Percentiles rank a stretch among this genome's conserved stretches.
Evolutionary conservation across 805 yeast species (phyloP).

Genomic region (Ogataea pignaliae): DNA sequence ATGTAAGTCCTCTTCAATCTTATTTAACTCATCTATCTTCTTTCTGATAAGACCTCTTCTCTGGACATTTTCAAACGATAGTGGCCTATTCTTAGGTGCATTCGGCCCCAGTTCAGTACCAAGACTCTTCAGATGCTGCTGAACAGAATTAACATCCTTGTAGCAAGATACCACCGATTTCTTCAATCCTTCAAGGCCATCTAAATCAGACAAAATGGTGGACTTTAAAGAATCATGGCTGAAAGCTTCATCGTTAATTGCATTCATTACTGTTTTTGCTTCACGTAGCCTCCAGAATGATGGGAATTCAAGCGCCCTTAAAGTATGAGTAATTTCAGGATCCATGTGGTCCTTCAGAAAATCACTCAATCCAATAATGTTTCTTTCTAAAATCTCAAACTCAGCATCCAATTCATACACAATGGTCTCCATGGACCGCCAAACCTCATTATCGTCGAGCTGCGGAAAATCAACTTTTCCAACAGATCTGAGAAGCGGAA

Average conservation of each 20-base stretch:
- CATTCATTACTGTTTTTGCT: conserved; percentile 14
- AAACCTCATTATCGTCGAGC: conserved; percentile 11
- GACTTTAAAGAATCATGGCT: background rate
- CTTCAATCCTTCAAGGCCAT: conserved; percentile 2
- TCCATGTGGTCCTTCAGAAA: conserved; percentile 24
- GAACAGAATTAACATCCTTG: conserved; percentile 7
- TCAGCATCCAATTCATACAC: conserved; percentile 29
- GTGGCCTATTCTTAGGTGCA: conserved; percentile 7
- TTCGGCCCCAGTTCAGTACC: background rate
- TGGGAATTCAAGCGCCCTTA: conserved; percentile 20
- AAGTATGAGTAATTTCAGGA: conserved; percentile 17
- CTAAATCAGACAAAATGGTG: background rate
- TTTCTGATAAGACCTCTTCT: conserved; percentile 14
- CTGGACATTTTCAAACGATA: conserved; percentile 18
- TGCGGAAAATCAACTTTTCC: conserved; percentile 21
- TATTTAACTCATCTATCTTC: conserved; percentile 10
- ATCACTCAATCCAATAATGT: conserved; percentile 13
- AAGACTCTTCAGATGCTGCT: conserved; percentile 6
- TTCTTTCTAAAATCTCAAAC: conserved; percentile 20
- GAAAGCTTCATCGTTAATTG: conserved; percentile 4
- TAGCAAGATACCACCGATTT: background rate
- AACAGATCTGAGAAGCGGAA: conserved; percentile 22
- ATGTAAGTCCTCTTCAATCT: conserved; percentile 16
- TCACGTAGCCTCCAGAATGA: conserved; percentile 30
- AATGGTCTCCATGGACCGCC: conserved; percentile 24